Evolutionary conservation across 805 yeast species (phyloP).

Genomic region (Starmerella asiatica): DNA sequence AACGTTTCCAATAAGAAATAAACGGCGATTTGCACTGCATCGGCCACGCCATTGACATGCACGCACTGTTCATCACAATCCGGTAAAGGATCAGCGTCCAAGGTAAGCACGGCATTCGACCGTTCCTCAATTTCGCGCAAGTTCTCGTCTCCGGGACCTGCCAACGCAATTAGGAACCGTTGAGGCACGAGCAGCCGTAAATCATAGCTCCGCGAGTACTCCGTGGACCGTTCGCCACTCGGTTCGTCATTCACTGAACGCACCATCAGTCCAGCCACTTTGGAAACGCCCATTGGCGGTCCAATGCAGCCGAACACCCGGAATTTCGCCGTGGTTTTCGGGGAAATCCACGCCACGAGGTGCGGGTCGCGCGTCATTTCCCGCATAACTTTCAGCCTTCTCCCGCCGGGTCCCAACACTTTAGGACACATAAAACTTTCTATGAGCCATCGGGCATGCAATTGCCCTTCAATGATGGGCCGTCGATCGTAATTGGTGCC

Average conservation of each 20-base stretch:
- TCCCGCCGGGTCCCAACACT: constrained; percentile 18
- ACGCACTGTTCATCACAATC: constrained; percentile 65
- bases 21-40: constrained; percentile 73
- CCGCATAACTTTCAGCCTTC: constrained; percentile 11
- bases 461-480: background rate
- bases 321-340: constrained; percentile 44
- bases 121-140: constrained; percentile 70
- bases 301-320: constrained; percentile 65
- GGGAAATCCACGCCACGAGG: constrained; percentile 24
- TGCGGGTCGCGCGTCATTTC: constrained; percentile 8
- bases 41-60: constrained; percentile 64
- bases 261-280: constrained; percentile 62
- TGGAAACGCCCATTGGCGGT: constrained; percentile 61
- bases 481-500: background rate
- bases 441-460: constrained; percentile 13
- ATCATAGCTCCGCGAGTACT: constrained; percentile 40
- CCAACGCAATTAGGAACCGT: constrained; percentile 64
- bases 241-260: constrained; percentile 55
- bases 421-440: constrained; percentile 11
- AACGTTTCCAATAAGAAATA: constrained; percentile 46
- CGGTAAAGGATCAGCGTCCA: constrained; percentile 59
- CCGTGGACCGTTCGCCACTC: constrained; percentile 43
- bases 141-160: constrained; percentile 62
- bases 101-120: constrained; percentile 63
- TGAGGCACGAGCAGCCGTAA: constrained; percentile 61